Conservation (phyloP, 768 basidiomycete species). For the Psilocybe cyanescens region DNA sequence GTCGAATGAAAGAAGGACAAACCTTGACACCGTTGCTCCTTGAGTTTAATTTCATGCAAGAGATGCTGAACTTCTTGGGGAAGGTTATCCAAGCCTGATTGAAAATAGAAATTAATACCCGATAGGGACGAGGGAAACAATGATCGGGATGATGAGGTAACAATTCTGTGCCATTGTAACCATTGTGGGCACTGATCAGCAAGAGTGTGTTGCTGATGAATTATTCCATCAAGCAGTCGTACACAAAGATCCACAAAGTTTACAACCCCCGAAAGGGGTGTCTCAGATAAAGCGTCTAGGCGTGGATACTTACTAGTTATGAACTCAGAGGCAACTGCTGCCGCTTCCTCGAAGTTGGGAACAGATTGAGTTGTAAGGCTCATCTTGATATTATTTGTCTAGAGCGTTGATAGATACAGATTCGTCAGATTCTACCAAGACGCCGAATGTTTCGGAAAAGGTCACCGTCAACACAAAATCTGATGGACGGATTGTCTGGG, state of each 20-base stretch:
- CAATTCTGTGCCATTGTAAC: constrained; percentile 1
- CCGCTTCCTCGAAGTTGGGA: constrained; percentile 48
- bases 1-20: neutral
- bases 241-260: neutral
- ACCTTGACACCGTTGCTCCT: constrained; percentile 45
- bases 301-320: constrained; percentile 42
- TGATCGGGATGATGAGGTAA: constrained; percentile 10
- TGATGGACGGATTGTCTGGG: neutral
- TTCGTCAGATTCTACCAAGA: neutral
- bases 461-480: neutral
- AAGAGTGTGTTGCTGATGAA: neutral
- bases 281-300: constrained; percentile 5
- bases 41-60: constrained; percentile 46
- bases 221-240: neutral
- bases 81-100: constrained; percentile 48
- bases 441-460: constrained; percentile 1
- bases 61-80: constrained; percentile 50
- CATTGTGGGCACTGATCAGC: neutral
- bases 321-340: constrained; percentile 46
- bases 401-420: neutral
- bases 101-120: constrained; percentile 15
- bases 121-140: constrained; percentile 12
- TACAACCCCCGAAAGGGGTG: constrained; percentile 1
- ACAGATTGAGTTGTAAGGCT: constrained; percentile 20
- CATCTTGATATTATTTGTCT: constrained; percentile 19